Base-by-base conservation (phyloP, 768 basidiomycete species). In the Boletus fagicola region DNA sequence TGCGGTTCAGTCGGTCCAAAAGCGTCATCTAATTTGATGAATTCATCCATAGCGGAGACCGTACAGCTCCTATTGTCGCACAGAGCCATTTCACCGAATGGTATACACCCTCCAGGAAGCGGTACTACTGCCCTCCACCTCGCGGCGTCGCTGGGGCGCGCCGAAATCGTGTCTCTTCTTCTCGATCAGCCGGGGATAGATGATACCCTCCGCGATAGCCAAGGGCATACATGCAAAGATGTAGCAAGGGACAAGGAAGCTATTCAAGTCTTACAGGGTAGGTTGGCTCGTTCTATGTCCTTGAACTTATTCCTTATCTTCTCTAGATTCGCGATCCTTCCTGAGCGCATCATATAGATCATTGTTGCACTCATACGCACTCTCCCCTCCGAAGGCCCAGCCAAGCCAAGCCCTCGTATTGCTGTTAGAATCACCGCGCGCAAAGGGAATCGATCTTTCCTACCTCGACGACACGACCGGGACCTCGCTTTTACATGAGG, bases 381-480 rank as follows among this genome's bases (percentile, higher is more conserved):
- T 83, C n/a, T 88, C 88, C 0, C 77, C 85, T 0, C 61, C 65
- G 4, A 74, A 72, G 1, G 61, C 71, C 10, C 69, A 73, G 26
- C 81, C 83, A 1, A 71, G 75, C 3, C 65, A 75, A 3, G 73
- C 77, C 5, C 80, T 87, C 13, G 60, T 85, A 5, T 65, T 77
- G n/a, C 76, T 92, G 28, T 80, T 93, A 15, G 78, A 80, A 16
- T 87, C 83, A 20, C 87, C 91, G 0, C 83, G 94, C 4, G 80
- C 83, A 5, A 79, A 79, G 15, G 84, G 83, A 33, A 75, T 95
- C 10, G 86, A 96, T 70, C 80, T 97, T 16, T 86, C 86, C 0
- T 88, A 89, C 55, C 77, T 94, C 13, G 93, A 96, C 61, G 83
- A 88, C 49, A 77, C 80, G n/a, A 81, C 85, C 2, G 94, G 94